Conservation (phyloP, 2,329 filamentous ascomycete genomes). For the Monilinia polystroma region DNA sequence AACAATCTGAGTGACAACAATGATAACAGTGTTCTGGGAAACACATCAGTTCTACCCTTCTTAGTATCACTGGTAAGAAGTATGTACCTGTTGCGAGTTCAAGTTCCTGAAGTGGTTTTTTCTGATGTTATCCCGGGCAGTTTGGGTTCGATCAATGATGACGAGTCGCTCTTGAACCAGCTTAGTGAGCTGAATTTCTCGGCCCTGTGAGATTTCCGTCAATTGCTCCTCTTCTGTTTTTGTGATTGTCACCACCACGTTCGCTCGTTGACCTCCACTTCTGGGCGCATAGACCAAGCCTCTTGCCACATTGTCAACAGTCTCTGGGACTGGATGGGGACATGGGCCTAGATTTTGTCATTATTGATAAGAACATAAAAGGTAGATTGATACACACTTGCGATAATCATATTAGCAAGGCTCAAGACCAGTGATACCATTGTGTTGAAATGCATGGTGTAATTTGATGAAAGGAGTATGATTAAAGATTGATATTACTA, state of each 20-base stretch:
- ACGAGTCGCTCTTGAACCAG: slow-evolving; percentile 26
- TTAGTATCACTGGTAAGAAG: not conserved
- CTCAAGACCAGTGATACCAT: slow-evolving; percentile 29
- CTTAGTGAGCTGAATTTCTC: slow-evolving; percentile 30
- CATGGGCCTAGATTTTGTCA: slow-evolving; percentile 28
- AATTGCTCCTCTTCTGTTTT: slow-evolving; percentile 26
- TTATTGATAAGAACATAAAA: slow-evolving; percentile 24
- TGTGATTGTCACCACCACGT: slow-evolving; percentile 29
- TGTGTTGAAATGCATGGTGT: slow-evolving; percentile 35
- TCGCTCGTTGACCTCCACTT: slow-evolving; percentile 18
- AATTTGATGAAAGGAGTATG: slow-evolving; percentile 16
- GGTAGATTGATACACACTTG: slow-evolving; percentile 30
- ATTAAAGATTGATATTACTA: slow-evolving; percentile 25
- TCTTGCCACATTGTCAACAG: slow-evolving; percentile 28
- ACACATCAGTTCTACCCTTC: slow-evolving; percentile 24
- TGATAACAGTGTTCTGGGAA: slow-evolving; percentile 36
- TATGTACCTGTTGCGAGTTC: slow-evolving; percentile 35
- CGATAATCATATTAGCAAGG: slow-evolving; percentile 30
- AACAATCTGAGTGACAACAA: slow-evolving; percentile 35
- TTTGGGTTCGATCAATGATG: slow-evolving; percentile 25
- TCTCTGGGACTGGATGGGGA: slow-evolving; percentile 31
- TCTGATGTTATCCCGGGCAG: slow-evolving; percentile 36
- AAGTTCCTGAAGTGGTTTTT: slow-evolving; percentile 36
- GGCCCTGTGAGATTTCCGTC: slow-evolving; percentile 19
- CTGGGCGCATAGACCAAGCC: slow-evolving; percentile 32